Conservation (phyloP, 169 alveolate species). For the Cyclospora cayetanensis region DNA sequence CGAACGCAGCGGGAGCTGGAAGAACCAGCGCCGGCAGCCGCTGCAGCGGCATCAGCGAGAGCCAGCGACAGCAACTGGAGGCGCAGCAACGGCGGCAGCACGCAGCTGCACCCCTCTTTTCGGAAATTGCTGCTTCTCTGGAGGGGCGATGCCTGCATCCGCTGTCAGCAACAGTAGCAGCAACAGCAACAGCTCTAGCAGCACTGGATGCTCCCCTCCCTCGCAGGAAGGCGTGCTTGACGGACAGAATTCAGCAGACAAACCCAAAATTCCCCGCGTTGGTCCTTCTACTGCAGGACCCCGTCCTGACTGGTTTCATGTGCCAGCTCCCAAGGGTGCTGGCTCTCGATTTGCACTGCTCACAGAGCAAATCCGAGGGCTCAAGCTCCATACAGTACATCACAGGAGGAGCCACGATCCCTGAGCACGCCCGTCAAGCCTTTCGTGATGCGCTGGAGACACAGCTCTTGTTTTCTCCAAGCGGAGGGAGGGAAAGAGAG, state of each 20-base stretch:
- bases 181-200: background rate
- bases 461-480: background rate
- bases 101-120: background rate
- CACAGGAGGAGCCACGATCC: background rate
- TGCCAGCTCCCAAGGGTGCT: constrained; percentile 77
- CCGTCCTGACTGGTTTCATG: constrained; percentile 80
- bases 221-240: no score
- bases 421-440: background rate
- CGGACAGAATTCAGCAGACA: background rate
- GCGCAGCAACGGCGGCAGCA: constrained; percentile 16
- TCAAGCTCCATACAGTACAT: constrained; percentile 74
- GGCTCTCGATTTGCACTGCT: constrained; percentile 60
- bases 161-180: background rate
- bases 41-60: constrained; percentile 38
- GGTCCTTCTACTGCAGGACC: constrained; percentile 75
- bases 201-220: background rate
- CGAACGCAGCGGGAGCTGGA: no score
- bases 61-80: constrained; percentile 16
- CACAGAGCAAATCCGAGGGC: constrained; percentile 67
- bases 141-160: background rate
- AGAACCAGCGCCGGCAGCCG: no score
- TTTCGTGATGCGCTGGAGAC: background rate
- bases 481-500: no score
- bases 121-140: constrained; percentile 35
- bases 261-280: constrained; percentile 60